Evolutionary conservation across 2,329 filamentous ascomycete species (phyloP).

Genomic region (Tolypocladium amazonense): DNA sequence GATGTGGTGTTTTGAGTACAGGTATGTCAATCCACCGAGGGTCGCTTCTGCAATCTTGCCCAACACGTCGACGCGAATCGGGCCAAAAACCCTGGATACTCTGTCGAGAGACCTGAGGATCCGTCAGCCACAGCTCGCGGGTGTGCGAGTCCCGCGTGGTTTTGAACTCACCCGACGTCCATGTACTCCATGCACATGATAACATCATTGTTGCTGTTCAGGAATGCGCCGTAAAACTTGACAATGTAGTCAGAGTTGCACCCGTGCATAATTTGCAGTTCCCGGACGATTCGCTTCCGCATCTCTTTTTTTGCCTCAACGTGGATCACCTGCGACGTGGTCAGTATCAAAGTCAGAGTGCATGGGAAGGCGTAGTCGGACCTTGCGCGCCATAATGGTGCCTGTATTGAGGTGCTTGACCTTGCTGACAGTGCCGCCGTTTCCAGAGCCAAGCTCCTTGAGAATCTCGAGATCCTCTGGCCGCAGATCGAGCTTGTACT

Average conservation of each 20-base stretch:
- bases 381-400: constrained; percentile 96
- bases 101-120: constrained; percentile 70
- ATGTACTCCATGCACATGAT: constrained; percentile 99
- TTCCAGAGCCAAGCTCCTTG: constrained; percentile 90
- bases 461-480: constrained; percentile 88
- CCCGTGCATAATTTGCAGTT: constrained; percentile 96
- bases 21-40: constrained; percentile 83
- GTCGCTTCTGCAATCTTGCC: constrained; percentile 97
- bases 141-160: neutral
- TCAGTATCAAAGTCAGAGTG: constrained; percentile 4
- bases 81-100: constrained; percentile 89
- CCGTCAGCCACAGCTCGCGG: neutral
- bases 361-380: constrained; percentile 22
- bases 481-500: constrained; percentile 87
- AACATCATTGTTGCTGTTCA: constrained; percentile 94
- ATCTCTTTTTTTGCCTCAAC: constrained; percentile 97
- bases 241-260: constrained; percentile 97
- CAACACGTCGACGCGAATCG: constrained; percentile 88
- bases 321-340: constrained; percentile 66
- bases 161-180: constrained; percentile 87
- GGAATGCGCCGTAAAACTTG: constrained; percentile 93
- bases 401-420: constrained; percentile 91
- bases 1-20: constrained; percentile 91
- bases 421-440: constrained; percentile 97
- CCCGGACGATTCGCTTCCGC: constrained; percentile 90